phyloP scores from a whole-genome alignment of 2,329 filamentous ascomycete species.

The Cladosporium velox region DNA sequence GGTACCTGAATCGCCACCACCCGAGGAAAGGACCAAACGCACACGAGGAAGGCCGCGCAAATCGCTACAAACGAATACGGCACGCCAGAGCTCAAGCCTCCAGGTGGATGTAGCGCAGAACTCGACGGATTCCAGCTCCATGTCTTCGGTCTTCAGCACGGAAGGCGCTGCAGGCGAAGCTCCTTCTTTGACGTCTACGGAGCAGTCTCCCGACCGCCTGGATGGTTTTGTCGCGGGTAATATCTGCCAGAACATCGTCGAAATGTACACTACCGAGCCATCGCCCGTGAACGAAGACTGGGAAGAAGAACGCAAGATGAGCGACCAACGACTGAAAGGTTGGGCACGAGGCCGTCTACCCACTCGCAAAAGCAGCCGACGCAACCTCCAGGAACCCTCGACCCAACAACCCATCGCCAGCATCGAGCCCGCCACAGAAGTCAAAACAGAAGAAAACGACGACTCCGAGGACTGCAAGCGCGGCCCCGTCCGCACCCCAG shows the following conservation, averaged over 20 bases:
- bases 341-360: conserved; percentile 17
- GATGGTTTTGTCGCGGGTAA: conserved; percentile 32
- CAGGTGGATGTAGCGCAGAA: conserved; percentile 1
- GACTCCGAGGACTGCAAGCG: conserved; percentile 33
- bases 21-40: conserved; percentile 26
- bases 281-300: conserved; percentile 13
- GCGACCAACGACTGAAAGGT: not conserved
- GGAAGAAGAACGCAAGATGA: conserved; percentile 13
- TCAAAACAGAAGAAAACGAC: conserved; percentile 4
- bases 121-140: conserved; percentile 19
- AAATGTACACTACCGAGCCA: conserved; percentile 34
- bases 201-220: conserved; percentile 21
- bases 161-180: conserved; percentile 11
- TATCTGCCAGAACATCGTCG: conserved; percentile 35
- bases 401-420: conserved; percentile 11
- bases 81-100: conserved; percentile 2
- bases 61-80: conserved; percentile 12
- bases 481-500: conserved; percentile 43
- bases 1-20: conserved; percentile 29
- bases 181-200: conserved; percentile 10
- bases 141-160: conserved; percentile 19
- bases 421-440: conserved; percentile 12
- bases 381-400: conserved; percentile 1
- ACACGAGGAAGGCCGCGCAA: conserved; percentile 30
- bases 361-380: conserved; percentile 13